These are phyloP conservation scores for Colletotrichum spinosum DNA, from an alignment of 2,329 filamentous ascomycete species.

Conservation along the genomic window DNA sequence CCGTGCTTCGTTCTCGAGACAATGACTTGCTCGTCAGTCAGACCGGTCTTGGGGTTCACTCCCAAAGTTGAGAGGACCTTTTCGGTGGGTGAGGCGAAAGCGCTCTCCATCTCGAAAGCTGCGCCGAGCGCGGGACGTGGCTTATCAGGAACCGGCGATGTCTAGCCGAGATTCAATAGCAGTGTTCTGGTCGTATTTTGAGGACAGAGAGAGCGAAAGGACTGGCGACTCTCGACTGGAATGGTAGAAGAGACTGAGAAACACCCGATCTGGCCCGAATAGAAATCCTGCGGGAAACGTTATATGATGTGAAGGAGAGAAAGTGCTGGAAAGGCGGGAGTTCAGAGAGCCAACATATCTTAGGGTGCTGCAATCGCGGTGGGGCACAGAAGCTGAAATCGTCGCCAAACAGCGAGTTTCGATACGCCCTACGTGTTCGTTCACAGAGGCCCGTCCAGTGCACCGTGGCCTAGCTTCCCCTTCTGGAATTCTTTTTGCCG, in stretches of 20 bases:
- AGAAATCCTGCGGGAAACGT: slow-evolving; percentile 10
- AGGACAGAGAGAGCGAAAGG: neutral
- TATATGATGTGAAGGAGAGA: slow-evolving; percentile 24
- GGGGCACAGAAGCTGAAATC: slow-evolving; percentile 37
- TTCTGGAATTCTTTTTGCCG: slow-evolving; percentile 38
- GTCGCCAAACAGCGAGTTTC: slow-evolving; percentile 37
- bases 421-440: slow-evolving; percentile 40
- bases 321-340: slow-evolving; percentile 29
- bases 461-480: slow-evolving; percentile 26
- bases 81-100: slow-evolving; percentile 68
- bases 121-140: slow-evolving; percentile 35
- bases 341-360: slow-evolving; percentile 35
- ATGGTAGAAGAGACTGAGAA: neutral
- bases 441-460: slow-evolving; percentile 23
- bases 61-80: slow-evolving; percentile 70
- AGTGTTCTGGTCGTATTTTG: slow-evolving; percentile 12
- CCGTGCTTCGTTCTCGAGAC: slow-evolving; percentile 69
- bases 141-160: slow-evolving; percentile 31
- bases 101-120: slow-evolving; percentile 67
- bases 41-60: slow-evolving; percentile 65
- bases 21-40: slow-evolving; percentile 69
- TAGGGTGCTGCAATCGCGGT: slow-evolving; percentile 33
- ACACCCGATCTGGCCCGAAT: slow-evolving; percentile 16
- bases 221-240: slow-evolving; percentile 4
- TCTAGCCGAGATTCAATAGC: slow-evolving; percentile 28